Percentiles rank a stretch among this genome's conserved stretches.
phyloP scores from a whole-genome alignment of 2,329 filamentous ascomycete species.

The Leptographium wingfieldii region DNA sequence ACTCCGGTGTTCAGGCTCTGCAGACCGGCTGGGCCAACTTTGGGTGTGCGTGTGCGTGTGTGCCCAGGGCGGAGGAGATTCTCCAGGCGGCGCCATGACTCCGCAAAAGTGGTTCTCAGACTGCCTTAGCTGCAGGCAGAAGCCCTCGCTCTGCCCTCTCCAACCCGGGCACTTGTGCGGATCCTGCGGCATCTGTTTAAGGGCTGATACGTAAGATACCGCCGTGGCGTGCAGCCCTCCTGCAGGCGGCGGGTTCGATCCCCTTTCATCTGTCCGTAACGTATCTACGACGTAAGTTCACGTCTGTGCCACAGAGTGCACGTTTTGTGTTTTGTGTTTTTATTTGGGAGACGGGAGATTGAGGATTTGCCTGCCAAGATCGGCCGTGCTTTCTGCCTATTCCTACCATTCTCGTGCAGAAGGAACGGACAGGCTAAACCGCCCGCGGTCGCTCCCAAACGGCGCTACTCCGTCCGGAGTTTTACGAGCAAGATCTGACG shows the following conservation, averaged over 20 bases:
- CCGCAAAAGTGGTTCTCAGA: constrained; percentile 2
- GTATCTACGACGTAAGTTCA: too few species aligned
- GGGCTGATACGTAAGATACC: neutral
- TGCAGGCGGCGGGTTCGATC: neutral
- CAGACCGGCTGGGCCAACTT: too few species aligned
- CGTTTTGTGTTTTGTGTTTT: neutral
- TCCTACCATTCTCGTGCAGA: neutral
- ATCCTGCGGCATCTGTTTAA: neutral
- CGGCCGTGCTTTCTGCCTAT: neutral
- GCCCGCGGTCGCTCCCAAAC: neutral
- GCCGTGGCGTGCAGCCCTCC: neutral
- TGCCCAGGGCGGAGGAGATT: neutral
- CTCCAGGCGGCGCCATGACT: neutral
- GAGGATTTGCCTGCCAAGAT: neutral
- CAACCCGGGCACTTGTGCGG: neutral
- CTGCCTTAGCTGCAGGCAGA: neutral
- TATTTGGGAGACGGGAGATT: neutral
- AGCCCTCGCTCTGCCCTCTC: neutral
- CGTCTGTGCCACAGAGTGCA: neutral
- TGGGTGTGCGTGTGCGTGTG: neutral
- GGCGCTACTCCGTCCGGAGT: too few species aligned
- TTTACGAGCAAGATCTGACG: too few species aligned
- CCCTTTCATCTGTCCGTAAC: neutral
- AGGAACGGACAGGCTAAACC: neutral
- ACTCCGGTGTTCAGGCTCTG: too few species aligned